A percentile compares a stretch with the other conserved stretches of the same genome.
phyloP scores from a whole-genome alignment of 2,329 filamentous ascomycete genomes.

The Macrophomina pseudophaseolina region DNA sequence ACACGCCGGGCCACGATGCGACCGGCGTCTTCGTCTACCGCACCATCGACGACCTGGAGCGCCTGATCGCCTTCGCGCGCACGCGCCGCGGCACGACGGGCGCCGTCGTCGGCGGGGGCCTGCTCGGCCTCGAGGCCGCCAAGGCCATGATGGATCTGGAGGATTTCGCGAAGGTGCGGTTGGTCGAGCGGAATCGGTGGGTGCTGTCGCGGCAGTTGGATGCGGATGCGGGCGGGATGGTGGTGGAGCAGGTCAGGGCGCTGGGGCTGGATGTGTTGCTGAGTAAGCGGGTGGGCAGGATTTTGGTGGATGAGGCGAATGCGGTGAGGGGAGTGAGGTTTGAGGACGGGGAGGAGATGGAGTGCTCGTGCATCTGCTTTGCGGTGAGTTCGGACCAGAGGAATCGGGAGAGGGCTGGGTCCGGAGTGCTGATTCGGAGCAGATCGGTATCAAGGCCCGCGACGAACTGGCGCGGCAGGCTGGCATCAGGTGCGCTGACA shows the following conservation, averaged over 20 bases:
- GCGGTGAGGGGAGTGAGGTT: constrained; percentile 76
- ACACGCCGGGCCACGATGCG: constrained; percentile 78
- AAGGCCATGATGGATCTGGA: constrained; percentile 90
- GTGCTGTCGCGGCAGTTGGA: constrained; percentile 84
- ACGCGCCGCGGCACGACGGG: constrained; percentile 70
- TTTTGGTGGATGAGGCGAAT: constrained; percentile 71
- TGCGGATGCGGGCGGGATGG: constrained; percentile 77
- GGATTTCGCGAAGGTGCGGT: constrained; percentile 72
- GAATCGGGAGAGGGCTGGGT: constrained; percentile 23
- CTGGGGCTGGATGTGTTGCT: constrained; percentile 81
- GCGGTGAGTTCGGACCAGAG: constrained; percentile 56
- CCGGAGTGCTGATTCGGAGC: not conserved
- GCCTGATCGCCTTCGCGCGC: constrained; percentile 74
- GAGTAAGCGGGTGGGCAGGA: constrained; percentile 73
- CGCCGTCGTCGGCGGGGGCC: constrained; percentile 80
- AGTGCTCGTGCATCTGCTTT: constrained; percentile 84
- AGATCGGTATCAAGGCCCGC: constrained; percentile 79
- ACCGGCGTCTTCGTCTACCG: constrained; percentile 88
- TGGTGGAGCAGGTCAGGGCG: constrained; percentile 78
- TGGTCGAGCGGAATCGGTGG: constrained; percentile 84
- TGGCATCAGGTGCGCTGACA: constrained; percentile 73
- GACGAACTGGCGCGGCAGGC: constrained; percentile 75
- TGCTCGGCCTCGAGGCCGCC: constrained; percentile 85
- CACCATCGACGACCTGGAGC: constrained; percentile 80
- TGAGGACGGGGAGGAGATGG: constrained; percentile 77